Base-by-base conservation (phyloP, 2,329 filamentous ascomycete genomes). In the Calonectria hongkongensis region DNA sequence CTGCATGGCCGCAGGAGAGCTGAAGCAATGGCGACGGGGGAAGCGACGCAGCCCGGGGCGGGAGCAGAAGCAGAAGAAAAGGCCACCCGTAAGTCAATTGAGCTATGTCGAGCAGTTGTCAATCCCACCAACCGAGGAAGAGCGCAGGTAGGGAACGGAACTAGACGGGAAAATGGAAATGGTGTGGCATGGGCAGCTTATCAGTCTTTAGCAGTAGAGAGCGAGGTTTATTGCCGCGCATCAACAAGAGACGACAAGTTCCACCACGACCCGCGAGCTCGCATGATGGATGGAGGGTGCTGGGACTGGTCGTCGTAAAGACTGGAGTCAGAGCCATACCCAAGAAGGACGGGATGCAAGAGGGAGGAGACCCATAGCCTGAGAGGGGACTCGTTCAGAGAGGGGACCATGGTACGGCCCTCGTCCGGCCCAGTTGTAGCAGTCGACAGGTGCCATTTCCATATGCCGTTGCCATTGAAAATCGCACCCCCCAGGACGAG, bases 171-270 rank as follows among this genome's bases (percentile, higher is more conserved):
- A 66, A 39, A 62, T 62, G 56, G 56, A 47, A 76, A 70, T 73
- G 74, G 70, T 73, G 78, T 75, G 78, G 75, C 78, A 79, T 73
- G 76, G 65, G 74, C 76, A 79, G 75, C 78, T 79, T 79, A 79
- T 79, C 78, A 79, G 78, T 79, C 77, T 74, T 73, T 72, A 71
- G 70, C 70, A 71, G 74, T 79, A 76, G 71, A 65, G 74, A 74
- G 73, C 78, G 72, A 66, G 56, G 63, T 73, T 71, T 73, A 69
- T 68, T 73, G 64, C 71, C 71, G 71, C 71, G 71, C 65, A 71
- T 69, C 70, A 72, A 66, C 43, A 69, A 45, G 47, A 51, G 69
- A 72, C 47, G 56, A 65, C 47, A 33, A 72, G 70, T 72, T 72
- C 70, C 70, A 72, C 70, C 58, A 48, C 51, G 69, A 71, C 69